Evolutionary conservation across 2,329 filamentous ascomycete genomes (phyloP).

Genomic region (Triangularia setosa): DNA sequence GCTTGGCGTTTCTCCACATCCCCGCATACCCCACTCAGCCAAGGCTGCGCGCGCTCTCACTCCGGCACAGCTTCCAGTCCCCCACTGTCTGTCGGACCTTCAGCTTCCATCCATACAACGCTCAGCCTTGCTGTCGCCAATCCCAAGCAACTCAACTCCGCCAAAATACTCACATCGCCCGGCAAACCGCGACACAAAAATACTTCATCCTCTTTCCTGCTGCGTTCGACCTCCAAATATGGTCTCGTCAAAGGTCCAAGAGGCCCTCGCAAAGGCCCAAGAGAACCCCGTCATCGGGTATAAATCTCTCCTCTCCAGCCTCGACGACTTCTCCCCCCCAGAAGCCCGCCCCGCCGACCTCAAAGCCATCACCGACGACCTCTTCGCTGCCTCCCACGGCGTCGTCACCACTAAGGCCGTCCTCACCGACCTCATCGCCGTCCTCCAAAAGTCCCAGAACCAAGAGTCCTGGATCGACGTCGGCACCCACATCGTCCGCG

Average conservation of each 20-base stretch:
- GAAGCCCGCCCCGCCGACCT: slow-evolving; percentile 23
- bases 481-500: slow-evolving; percentile 66
- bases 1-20: neutral
- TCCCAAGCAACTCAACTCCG: neutral
- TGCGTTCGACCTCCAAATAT: neutral
- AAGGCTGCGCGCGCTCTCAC: neutral
- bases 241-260: slow-evolving; percentile 2
- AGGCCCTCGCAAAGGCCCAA: slow-evolving; percentile 24
- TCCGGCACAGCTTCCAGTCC: neutral
- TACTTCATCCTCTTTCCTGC: no score
- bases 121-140: neutral
- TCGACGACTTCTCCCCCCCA: slow-evolving; percentile 24
- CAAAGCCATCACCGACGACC: slow-evolving; percentile 22
- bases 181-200: no score
- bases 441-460: slow-evolving; percentile 52
- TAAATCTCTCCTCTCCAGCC: slow-evolving; percentile 24
- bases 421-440: slow-evolving; percentile 30
- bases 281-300: slow-evolving; percentile 19
- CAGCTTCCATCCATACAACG: neutral
- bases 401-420: slow-evolving; percentile 30
- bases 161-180: neutral
- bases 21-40: neutral
- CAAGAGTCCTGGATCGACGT: slow-evolving; percentile 69
- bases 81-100: neutral
- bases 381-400: slow-evolving; percentile 25